Evolutionary conservation across 1,139 yeast species (phyloP).

Genomic region (Protomyces macrosporus): DNA sequence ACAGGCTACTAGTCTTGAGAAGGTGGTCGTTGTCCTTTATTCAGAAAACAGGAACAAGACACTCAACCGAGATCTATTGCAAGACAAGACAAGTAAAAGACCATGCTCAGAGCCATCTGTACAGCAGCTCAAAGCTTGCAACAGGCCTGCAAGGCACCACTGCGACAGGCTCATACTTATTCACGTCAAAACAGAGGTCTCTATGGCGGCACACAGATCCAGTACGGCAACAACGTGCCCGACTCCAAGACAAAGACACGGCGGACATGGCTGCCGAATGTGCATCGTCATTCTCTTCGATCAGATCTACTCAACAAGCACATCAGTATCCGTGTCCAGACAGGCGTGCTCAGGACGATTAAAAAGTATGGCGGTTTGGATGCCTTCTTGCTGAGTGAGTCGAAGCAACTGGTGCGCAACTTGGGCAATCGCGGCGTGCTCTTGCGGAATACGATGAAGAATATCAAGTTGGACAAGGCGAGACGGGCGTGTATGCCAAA

Average conservation of each 20-base stretch:
- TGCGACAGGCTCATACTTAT: conserved; percentile 10
- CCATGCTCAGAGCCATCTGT: neutral
- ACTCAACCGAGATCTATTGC: no score
- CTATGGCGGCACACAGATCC: conserved; percentile 78
- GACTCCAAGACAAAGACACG: conserved; percentile 70
- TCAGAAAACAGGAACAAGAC: no score
- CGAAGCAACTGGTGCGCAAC: neutral
- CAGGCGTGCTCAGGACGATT: conserved; percentile 17
- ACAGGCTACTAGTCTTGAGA: no score
- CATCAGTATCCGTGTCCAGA: conserved; percentile 53
- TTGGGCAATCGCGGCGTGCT: conserved; percentile 6
- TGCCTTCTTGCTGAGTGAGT: conserved; percentile 3
- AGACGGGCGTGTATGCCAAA: neutral
- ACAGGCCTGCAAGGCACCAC: neutral
- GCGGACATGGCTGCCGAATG: conserved; percentile 76
- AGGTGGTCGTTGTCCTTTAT: no score
- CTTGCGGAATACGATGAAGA: neutral
- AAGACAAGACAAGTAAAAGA: neutral
- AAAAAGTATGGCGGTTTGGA: conserved; percentile 13
- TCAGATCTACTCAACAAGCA: conserved; percentile 66
- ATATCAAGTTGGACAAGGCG: neutral
- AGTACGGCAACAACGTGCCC: conserved; percentile 71
- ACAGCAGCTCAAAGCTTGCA: neutral
- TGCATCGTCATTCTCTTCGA: conserved; percentile 70
- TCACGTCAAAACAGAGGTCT: conserved; percentile 57